Evolutionary conservation across 176 grass and related monocot genomes (phyloP), one percentile per base, ranked within the genome.

Genomic region (Aegilops sharonensis): DNA sequence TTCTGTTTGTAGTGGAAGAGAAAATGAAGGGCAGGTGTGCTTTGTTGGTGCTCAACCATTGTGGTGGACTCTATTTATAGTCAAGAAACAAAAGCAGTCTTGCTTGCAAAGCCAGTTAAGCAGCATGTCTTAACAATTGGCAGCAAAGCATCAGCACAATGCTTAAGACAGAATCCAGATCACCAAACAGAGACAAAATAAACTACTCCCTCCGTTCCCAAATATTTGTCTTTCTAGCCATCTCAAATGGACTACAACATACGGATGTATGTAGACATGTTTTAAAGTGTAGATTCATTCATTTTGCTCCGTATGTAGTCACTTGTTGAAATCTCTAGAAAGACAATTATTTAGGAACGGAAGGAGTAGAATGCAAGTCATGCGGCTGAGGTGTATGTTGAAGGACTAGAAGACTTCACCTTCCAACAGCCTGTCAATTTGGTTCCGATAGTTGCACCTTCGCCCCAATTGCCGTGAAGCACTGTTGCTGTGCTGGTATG

Each of bases 1-100:
- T 83, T 80, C 2, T 84, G 45, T 47, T 21, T 81, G 68, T n/a
- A 48, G 72, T 69, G 60, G 15, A 77, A 52, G 61, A 85, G 17
- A 17, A 62, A 80, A 20, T 11, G 39, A 66, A 83, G 18, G 59
- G 31, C 37, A 48, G 21, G 1, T 37, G 14, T 20, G 52, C 17
- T 54, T 12, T 27, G 9, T 32, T 88, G 78, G 76, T 88, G 77
- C 39, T 70, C 83, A 83, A 30, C n/a, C 40, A 27, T 63, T 24
- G 11, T 24, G 1, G 9, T 72, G 17, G 48, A 32, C 83, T 85
- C 15, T 78, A 88, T 85, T 81, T 85, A 88, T 88, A 85, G 30
- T 84, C 5, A 32, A 63, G 85, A 81, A 79, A 56, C 12, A 34
- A 14, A 79, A 73, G 39, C 36, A 50, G 73, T 76, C 9, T 48